These are phyloP conservation scores for Globisporangium carolinianum DNA, from an alignment of 352 stramenopile species.

Conservation along the genomic window DNA sequence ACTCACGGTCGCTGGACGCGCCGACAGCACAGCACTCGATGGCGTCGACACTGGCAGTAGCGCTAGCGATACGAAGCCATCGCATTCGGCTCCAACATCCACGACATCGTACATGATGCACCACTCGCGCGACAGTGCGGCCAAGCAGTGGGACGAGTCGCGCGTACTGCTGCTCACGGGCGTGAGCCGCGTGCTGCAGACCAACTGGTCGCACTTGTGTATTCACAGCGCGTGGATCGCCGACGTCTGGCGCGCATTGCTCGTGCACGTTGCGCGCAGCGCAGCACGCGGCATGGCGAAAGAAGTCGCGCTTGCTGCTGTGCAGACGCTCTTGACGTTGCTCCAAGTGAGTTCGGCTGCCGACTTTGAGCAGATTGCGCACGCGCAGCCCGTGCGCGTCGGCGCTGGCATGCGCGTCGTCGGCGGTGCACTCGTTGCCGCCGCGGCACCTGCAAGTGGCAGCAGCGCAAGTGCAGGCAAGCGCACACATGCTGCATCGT, in stretches of 20 bases:
- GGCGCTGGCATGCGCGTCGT: conserved; percentile 88
- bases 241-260: conserved; percentile 51
- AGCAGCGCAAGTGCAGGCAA: conserved; percentile 10
- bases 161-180: conserved; percentile 92
- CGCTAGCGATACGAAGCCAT: neutral
- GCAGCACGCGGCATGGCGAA: conserved; percentile 49
- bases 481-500: neutral
- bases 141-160: conserved; percentile 97
- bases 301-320: conserved; percentile 67
- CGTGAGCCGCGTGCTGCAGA: conserved; percentile 90
- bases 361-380: conserved; percentile 66
- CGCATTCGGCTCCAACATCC: conserved; percentile 19
- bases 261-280: conserved; percentile 55
- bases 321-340: conserved; percentile 79
- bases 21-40: neutral
- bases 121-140: conserved; percentile 92
- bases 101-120: conserved; percentile 86
- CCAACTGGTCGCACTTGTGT: conserved; percentile 65
- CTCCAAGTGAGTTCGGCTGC: conserved; percentile 67
- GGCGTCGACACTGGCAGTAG: neutral
- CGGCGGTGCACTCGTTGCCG: conserved; percentile 66
- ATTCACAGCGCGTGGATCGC: conserved; percentile 55
- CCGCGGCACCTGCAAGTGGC: neutral
- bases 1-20: conserved; percentile 14
- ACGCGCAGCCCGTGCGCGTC: conserved; percentile 69